Evolutionary conservation across 768 basidiomycete genomes (phyloP), one percentile per base, ranked within the genome.

Genomic region (Trametes meyenii): DNA sequence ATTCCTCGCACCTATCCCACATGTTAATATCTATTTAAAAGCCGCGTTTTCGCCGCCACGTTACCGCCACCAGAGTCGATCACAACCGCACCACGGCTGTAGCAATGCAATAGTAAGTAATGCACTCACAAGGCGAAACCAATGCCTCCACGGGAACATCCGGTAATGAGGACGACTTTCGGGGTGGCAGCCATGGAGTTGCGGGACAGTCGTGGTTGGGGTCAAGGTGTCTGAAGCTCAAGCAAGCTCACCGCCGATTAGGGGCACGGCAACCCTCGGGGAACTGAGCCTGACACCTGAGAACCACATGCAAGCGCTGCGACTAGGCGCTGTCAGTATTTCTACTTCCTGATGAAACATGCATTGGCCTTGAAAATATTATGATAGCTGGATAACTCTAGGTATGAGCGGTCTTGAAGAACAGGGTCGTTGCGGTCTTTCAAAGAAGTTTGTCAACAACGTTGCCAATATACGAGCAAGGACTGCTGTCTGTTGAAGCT

Each of bases 151-250:
- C 49, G 23, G 23, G 67, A 65, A 36, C 87, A 88, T 6, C 90
- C 91, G 19, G 90, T 93, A 43, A 92, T 78, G 24, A 91, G 77
- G 29, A 89, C 87, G 13, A 90, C 79, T 39, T 66, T 64, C 2
- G 29, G 21, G 23, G 57, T 43, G 40, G 13, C 49, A 6, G 53
- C 5, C 53, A 55, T 55, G 36, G 36, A 7, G 35, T 29, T 52
- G 5, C 29, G 29, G 29, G 33, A n/a, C 14, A 8, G 40, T 42
- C 13, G 40, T n/a, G n/a, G 40, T 12, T 2, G 13, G n/a, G 14
- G 11, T 42, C 2, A 13, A 42, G n/a, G 40, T 12, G 29, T 42
- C 40, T 42, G 14, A 42, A 42, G 4, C 40, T 12, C 13, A 42
- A 42, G 40, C 13, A 14, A n/a, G 40, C 13, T n/a, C 40, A n/a